Evolutionary conservation across 805 yeast species (phyloP).

Genomic region (Suhomyces prunicola): DNA sequence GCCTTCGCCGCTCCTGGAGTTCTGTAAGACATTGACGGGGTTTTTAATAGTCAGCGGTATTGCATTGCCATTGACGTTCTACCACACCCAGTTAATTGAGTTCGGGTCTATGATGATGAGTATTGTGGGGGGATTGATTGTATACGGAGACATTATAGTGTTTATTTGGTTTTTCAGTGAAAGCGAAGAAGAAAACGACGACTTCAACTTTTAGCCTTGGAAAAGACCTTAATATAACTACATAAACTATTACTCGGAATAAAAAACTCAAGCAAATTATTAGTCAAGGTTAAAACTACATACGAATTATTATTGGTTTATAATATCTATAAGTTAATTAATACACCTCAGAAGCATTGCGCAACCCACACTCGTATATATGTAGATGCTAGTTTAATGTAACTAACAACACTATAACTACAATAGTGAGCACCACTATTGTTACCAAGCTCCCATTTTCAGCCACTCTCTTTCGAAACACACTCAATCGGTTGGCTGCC

Average conservation of each 20-base stretch:
- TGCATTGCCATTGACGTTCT: slow-evolving; percentile 40
- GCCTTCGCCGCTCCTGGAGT: slow-evolving; percentile 38
- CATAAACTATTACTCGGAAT: neutral
- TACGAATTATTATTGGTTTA: neutral
- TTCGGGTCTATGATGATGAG: slow-evolving; percentile 43
- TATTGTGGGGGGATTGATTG: slow-evolving; percentile 42
- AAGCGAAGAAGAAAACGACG: slow-evolving; percentile 43
- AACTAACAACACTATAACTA: slow-evolving; percentile 37
- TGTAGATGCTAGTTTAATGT: slow-evolving; percentile 30
- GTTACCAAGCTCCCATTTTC: slow-evolving; percentile 45
- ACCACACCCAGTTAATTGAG: slow-evolving; percentile 35
- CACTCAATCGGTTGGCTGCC: slow-evolving; percentile 28
- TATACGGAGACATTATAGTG: slow-evolving; percentile 42
- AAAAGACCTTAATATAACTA: neutral
- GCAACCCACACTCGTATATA: neutral
- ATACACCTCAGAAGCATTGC: neutral
- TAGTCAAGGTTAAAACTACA: neutral
- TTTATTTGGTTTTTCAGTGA: slow-evolving; percentile 47
- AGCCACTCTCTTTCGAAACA: slow-evolving; percentile 30
- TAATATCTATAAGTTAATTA: neutral
- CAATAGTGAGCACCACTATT: slow-evolving; percentile 38
- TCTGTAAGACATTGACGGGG: slow-evolving; percentile 39
- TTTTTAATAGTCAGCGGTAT: slow-evolving; percentile 42
- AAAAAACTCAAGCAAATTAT: neutral
- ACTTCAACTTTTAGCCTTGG: slow-evolving; percentile 34